phyloP scores from a whole-genome alignment of 192 early-diverging fungal species.

The Kickxella alabastrina region DNA sequence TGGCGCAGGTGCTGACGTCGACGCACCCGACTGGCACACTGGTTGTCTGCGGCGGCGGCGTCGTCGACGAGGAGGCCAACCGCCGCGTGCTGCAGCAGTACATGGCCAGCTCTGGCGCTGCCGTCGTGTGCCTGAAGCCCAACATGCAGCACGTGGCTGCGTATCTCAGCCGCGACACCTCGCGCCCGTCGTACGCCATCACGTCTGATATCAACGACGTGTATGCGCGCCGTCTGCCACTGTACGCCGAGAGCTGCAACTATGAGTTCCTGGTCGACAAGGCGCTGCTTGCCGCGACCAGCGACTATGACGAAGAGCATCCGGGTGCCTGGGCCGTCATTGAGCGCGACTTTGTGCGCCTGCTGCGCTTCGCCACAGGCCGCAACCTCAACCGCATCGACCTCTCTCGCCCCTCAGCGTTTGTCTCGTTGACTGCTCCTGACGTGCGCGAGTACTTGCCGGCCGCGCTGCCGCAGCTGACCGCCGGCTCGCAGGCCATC shows the following conservation, averaged over 20 bases:
- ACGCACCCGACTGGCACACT: conserved; percentile 61
- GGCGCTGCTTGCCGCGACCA: conserved; percentile 20
- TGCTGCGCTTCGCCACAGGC: conserved; percentile 65
- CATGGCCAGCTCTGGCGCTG: conserved; percentile 48
- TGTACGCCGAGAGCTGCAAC: conserved; percentile 75
- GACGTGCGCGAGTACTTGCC: conserved; percentile 56
- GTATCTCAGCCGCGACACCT: conserved; percentile 76
- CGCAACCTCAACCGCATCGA: conserved; percentile 32
- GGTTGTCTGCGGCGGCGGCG: conserved; percentile 92
- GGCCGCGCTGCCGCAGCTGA: conserved; percentile 57
- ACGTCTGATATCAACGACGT: conserved; percentile 66
- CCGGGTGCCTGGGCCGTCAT: conserved; percentile 65
- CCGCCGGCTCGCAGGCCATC: conserved; percentile 80
- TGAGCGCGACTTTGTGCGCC: conserved; percentile 70
- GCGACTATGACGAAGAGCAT: conserved; percentile 22
- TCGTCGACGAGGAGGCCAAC: conserved; percentile 78
- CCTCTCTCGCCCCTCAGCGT: conserved; percentile 59
- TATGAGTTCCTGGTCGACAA: conserved; percentile 75
- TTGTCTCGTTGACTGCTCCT: conserved; percentile 81
- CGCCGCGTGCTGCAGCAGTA: conserved; percentile 66
- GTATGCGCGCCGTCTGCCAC: conserved; percentile 71
- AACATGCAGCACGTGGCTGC: conserved; percentile 76
- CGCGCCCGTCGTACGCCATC: conserved; percentile 79
- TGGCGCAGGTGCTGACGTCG: conserved; percentile 58
- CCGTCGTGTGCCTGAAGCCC: conserved; percentile 73